Conservation (phyloP, 495 filamentous ascomycete species). For the Sordaria brevicollis region DNA sequence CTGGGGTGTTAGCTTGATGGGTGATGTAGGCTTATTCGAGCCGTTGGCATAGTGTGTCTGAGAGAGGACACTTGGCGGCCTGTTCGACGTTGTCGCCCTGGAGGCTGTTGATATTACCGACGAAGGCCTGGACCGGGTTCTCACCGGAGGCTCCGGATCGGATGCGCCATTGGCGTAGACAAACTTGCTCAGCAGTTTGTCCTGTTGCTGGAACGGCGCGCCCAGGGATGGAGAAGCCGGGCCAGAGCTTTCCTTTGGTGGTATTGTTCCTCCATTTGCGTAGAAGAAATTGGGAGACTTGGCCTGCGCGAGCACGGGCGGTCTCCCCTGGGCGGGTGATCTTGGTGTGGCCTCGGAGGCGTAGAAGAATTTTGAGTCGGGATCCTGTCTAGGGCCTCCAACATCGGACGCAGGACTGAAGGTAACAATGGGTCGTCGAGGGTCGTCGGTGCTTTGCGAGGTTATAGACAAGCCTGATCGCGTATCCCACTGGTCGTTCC, state of each 20-base stretch:
- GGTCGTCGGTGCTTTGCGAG: constrained; percentile 21
- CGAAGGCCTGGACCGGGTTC: constrained; percentile 15
- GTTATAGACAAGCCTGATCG: constrained; percentile 25
- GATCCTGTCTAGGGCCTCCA: constrained; percentile 15
- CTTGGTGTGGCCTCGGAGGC: constrained; percentile 52
- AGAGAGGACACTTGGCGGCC: constrained; percentile 14
- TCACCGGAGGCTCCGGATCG: constrained; percentile 21
- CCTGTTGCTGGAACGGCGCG: constrained; percentile 19
- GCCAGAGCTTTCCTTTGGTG: constrained; percentile 11
- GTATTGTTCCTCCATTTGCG: constrained; percentile 34
- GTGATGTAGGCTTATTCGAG: constrained; percentile 33
- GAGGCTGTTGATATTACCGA: constrained; percentile 34
- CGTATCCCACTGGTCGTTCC: constrained; percentile 29
- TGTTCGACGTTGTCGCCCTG: constrained; percentile 20
- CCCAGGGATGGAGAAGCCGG: constrained; percentile 24
- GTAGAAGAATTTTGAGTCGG: constrained; percentile 64
- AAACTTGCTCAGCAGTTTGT: constrained; percentile 50
- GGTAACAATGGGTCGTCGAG: constrained; percentile 14
- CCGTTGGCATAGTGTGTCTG: constrained; percentile 11
- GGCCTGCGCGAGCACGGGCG: constrained; percentile 12
- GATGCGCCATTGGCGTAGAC: constrained; percentile 58
- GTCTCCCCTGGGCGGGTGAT: constrained; percentile 10
- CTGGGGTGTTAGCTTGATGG: constrained; percentile 28
- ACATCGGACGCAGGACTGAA: constrained; percentile 24
- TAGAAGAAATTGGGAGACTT: constrained; percentile 48